Base-by-base conservation (phyloP, 768 basidiomycete genomes). In the Tubosaeta brunneosetosa region DNA sequence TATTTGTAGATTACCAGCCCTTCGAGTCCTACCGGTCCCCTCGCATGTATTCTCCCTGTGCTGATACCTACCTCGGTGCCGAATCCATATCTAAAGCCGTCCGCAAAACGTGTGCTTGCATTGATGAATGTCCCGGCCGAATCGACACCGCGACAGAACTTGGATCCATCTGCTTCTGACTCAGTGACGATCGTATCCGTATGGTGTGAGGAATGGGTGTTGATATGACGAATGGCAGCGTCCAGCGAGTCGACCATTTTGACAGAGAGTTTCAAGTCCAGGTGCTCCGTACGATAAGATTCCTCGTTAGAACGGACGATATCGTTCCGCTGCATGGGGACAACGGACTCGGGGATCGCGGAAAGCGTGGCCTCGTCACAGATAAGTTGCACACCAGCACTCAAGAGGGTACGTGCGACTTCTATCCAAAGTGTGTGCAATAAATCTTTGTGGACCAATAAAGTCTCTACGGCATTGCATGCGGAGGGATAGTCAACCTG, bases 31-130 rank as follows among this genome's bases (percentile, higher is more conserved):
- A 98, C 95, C 0, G 97, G 97, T 3, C 97, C 97, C 38, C 95
- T 78, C 14, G 97, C 94, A 64, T 99, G 97, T 51, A 97, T 95
- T 64, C 90, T 85, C 1, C 95, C 94, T 0, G 97, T 99, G 67
- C 88, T 90, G 63, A 99, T 97, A 9, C 97, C 97, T 0, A 99
- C 95, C 71, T 98, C 97, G 5, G 97, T 94, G 3, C 97, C 97
- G 59, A 97, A 94, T 0, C 97, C 97, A 66, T 93, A 98, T 55
- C 95, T 73, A 71, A 94, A 97, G 12, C 97, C 95, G 68, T 99
- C 97, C 0, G 94, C 87, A 66, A 99, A 98, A 34, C 97, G 81
- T 10, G 97, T 97, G 63, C 88, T 92, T 7, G 94, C 94, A 62
- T 99, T 98, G 53, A 95, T 80, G 62, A 88, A 99, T 5, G 91